Percentiles rank a stretch among this genome's conserved stretches.
Evolutionary conservation across 768 basidiomycete species (phyloP).

Genomic region (Suillus ampliporus): DNA sequence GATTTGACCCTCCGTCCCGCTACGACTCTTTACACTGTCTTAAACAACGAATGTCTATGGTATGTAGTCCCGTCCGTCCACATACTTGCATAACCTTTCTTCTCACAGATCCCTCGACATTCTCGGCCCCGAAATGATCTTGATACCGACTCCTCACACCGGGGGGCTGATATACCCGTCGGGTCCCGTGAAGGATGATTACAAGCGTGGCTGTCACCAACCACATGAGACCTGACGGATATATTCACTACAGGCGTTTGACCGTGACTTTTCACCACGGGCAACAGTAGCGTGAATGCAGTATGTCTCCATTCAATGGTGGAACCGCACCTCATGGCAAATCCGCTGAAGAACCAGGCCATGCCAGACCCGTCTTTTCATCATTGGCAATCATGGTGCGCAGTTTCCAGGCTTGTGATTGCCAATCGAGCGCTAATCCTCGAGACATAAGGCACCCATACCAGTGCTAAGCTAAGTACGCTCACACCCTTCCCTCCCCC

Average conservation of each 20-base stretch:
- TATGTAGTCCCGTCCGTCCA: too few relatives aligned
- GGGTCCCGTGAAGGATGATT: background rate
- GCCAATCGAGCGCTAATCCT: background rate
- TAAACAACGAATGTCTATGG: too few relatives aligned
- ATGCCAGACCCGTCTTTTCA: too few relatives aligned
- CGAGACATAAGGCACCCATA: background rate
- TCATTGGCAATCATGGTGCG: too few relatives aligned
- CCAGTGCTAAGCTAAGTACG: background rate
- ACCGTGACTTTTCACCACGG: background rate
- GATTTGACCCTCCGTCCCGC: too few relatives aligned
- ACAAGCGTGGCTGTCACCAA: too few relatives aligned
- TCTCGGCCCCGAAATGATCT: background rate
- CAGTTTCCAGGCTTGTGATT: background rate
- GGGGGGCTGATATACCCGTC: background rate
- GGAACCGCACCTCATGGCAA: too few relatives aligned
- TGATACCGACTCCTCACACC: too few relatives aligned
- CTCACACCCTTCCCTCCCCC: background rate
- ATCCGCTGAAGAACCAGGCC: too few relatives aligned
- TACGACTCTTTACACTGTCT: too few relatives aligned
- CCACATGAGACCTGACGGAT: background rate
- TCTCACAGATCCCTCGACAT: background rate
- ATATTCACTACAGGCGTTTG: too few relatives aligned
- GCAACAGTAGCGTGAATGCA: background rate
- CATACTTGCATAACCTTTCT: too few relatives aligned
- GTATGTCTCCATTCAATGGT: background rate